Evolutionary conservation across 2,329 filamentous ascomycete species (phyloP).

Genomic region (Penicillium aurantiogriseum): DNA sequence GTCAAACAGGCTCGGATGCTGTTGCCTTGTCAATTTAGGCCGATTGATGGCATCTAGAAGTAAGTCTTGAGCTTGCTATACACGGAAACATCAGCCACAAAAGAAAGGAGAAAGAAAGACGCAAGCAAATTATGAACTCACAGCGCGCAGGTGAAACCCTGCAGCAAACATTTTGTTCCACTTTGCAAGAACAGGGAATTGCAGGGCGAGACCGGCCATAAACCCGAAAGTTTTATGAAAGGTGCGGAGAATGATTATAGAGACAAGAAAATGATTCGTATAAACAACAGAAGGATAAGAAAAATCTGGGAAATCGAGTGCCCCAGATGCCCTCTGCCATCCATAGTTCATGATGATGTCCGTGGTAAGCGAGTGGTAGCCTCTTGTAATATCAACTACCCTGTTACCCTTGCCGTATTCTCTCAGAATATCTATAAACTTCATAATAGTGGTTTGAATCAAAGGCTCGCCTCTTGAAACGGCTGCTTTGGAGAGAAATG

Average conservation of each 20-base stretch:
- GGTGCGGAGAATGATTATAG: not conserved
- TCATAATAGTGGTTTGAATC: not conserved
- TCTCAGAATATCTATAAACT: not conserved
- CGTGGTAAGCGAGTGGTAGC: not conserved
- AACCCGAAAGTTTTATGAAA: not conserved
- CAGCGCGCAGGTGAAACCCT: not conserved
- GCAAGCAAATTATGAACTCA: not conserved
- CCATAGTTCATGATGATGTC: not conserved
- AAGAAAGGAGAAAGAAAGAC: not conserved
- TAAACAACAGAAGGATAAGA: not conserved
- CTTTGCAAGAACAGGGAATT: not conserved
- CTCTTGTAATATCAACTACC: not conserved
- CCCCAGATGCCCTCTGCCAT: not conserved
- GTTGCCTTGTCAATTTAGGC: not conserved
- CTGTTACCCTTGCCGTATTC: not conserved
- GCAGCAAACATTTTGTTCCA: not conserved
- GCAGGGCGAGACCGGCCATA: not conserved
- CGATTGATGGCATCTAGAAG: not conserved
- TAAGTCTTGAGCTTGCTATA: not conserved
- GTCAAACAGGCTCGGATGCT: not conserved
- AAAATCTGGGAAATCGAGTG: not conserved
- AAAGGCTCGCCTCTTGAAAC: not conserved
- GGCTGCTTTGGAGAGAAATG: not conserved
- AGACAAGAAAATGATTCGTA: not conserved
- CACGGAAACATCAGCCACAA: not conserved